These are phyloP conservation scores for Mortierella sp. DNA, from an alignment of 371 early-diverging fungal species.

Conservation along the genomic window DNA sequence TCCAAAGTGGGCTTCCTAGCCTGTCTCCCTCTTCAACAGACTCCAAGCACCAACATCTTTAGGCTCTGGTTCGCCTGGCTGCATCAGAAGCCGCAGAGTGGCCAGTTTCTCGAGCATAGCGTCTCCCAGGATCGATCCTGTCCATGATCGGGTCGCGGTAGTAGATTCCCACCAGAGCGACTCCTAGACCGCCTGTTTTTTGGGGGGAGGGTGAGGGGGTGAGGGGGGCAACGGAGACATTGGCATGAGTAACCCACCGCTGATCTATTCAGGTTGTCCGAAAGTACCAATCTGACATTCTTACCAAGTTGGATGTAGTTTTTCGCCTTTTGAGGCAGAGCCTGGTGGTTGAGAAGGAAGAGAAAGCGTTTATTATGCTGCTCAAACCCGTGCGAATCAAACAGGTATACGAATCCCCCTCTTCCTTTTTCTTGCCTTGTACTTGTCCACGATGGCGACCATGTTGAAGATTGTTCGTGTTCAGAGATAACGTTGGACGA, in stretches of 20 bases:
- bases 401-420: not conserved
- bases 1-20: no score
- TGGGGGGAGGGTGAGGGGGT: not conserved
- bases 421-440: no score
- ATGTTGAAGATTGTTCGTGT: no score
- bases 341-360: not conserved
- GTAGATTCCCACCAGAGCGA: conserved; percentile 5
- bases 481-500: no score
- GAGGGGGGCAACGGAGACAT: no score
- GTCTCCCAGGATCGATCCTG: conserved; percentile 7
- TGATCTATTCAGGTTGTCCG: no score
- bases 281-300: not conserved
- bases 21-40: no score
- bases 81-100: not conserved
- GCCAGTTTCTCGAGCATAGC: not conserved
- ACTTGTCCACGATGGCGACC: no score
- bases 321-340: conserved; percentile 19
- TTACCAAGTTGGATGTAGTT: conserved; percentile 30
- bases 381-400: not conserved
- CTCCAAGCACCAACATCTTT: no score
- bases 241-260: no score
- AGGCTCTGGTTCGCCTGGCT: not conserved
- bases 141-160: conserved; percentile 13
- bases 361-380: not conserved
- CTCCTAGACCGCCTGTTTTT: conserved; percentile 2